Evolutionary conservation across 2,329 filamentous ascomycete species (phyloP).

Genomic region (Rutstroemia sp.): DNA sequence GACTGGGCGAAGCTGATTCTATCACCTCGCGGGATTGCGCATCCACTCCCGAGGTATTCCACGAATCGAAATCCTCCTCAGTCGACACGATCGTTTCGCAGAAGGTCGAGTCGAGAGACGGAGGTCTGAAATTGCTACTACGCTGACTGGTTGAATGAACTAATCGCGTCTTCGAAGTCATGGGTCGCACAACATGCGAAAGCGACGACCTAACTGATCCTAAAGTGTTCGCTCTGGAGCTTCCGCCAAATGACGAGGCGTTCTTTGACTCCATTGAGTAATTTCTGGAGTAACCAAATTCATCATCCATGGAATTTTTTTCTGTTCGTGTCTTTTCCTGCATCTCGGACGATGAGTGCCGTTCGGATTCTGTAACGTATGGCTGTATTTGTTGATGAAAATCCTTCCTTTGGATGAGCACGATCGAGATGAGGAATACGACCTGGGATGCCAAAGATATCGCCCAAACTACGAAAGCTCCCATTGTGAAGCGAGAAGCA

Average conservation of each 20-base stretch:
- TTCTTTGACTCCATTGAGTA: slow-evolving; percentile 20
- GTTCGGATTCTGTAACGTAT: slow-evolving; percentile 18
- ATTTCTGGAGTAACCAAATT: slow-evolving; percentile 11
- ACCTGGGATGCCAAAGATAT: slow-evolving; percentile 22
- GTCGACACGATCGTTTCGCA: slow-evolving; percentile 17
- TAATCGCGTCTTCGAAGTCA: slow-evolving; percentile 49
- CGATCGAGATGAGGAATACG: slow-evolving; percentile 25
- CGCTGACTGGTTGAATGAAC: slow-evolving; percentile 34
- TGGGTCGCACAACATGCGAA: slow-evolving; percentile 44
- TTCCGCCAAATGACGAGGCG: slow-evolving; percentile 36
- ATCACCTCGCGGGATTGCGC: slow-evolving; percentile 52
- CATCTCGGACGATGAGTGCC: slow-evolving; percentile 19
- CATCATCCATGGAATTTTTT: slow-evolving; percentile 12
- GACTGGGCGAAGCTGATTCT: slow-evolving; percentile 32
- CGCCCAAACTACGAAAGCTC: slow-evolving; percentile 26
- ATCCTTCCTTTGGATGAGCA: slow-evolving; percentile 22
- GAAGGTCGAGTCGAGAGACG: slow-evolving; percentile 41
- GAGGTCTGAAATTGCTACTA: slow-evolving; percentile 31
- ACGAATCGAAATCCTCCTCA: slow-evolving; percentile 65
- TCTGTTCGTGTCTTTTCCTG: slow-evolving; percentile 12
- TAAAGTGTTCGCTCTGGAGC: slow-evolving; percentile 39
- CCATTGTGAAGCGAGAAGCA: slow-evolving; percentile 18
- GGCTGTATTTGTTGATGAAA: slow-evolving; percentile 24
- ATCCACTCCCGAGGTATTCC: slow-evolving; percentile 66
- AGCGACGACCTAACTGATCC: slow-evolving; percentile 43